These are phyloP conservation scores for Conringia planisiliqua DNA, from an alignment of 345 rosid species.

Conservation along the genomic window DNA sequence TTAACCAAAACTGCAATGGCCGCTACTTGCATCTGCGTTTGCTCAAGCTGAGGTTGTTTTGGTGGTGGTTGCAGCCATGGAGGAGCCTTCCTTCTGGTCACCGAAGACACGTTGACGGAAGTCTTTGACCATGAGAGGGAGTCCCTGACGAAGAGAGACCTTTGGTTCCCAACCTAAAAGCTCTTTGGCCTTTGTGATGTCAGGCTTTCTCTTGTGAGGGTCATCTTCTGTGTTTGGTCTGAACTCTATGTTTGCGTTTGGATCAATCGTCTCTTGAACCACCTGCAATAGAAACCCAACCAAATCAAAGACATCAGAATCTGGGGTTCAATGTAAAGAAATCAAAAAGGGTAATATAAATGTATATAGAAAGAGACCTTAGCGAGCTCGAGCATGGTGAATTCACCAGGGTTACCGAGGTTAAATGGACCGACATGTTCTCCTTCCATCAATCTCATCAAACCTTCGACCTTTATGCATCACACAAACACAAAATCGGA, in stretches of 20 bases:
- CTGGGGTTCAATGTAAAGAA: background rate
- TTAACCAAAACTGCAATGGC: background rate
- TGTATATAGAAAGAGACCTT: slow-evolving; percentile 42
- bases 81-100: slow-evolving; percentile 40
- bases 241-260: slow-evolving; percentile 77
- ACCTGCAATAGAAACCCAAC: slow-evolving; percentile 38
- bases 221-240: slow-evolving; percentile 87
- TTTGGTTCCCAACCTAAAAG: slow-evolving; percentile 76
- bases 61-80: slow-evolving; percentile 29
- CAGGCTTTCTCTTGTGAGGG: slow-evolving; percentile 85
- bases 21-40: slow-evolving; percentile 7
- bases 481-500: slow-evolving; percentile 8
- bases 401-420: slow-evolving; percentile 99
- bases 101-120: slow-evolving; percentile 75
- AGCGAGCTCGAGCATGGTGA: slow-evolving; percentile 99
- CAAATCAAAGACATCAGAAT: slow-evolving; percentile 1
- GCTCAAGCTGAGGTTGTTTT: slow-evolving; percentile 32
- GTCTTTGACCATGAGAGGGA: slow-evolving; percentile 75
- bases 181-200: slow-evolving; percentile 76
- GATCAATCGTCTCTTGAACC: slow-evolving; percentile 76
- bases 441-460: slow-evolving; percentile 94
- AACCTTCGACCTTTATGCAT: slow-evolving; percentile 72
- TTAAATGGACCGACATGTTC: slow-evolving; percentile 96
- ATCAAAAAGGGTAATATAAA: background rate
- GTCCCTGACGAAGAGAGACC: slow-evolving; percentile 69